Evolutionary conservation across 129 eudicot species (phyloP).

Genomic region (Pittosporum tobira): DNA sequence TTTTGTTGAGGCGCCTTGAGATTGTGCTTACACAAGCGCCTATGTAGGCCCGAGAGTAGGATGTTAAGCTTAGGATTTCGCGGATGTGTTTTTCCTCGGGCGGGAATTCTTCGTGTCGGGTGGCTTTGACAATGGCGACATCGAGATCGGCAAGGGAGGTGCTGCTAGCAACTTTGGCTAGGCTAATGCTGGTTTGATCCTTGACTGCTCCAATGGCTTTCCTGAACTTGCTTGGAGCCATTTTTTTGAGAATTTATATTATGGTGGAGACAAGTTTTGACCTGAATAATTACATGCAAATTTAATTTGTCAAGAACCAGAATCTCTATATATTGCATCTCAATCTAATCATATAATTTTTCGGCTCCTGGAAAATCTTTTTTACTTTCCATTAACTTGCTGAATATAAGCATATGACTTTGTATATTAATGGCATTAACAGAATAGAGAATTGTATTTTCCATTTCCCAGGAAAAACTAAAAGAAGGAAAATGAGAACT

Average conservation of each 20-base stretch:
- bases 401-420: too few relatives aligned
- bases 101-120: constrained; percentile 72
- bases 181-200: constrained; percentile 78
- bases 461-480: too few relatives aligned
- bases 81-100: constrained; percentile 57
- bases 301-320: not conserved
- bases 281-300: constrained; percentile 9
- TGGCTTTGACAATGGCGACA: constrained; percentile 79
- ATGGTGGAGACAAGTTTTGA: not conserved
- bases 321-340: not conserved
- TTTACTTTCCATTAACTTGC: too few relatives aligned
- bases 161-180: constrained; percentile 60
- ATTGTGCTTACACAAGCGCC: constrained; percentile 60
- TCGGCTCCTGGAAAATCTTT: too few relatives aligned
- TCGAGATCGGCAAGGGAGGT: constrained; percentile 62
- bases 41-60: constrained; percentile 47
- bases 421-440: too few relatives aligned
- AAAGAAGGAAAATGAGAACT: not conserved
- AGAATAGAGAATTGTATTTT: too few relatives aligned
- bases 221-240: constrained; percentile 58
- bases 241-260: too few relatives aligned
- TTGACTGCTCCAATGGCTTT: constrained; percentile 90
- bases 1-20: constrained; percentile 72
- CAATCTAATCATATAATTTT: too few relatives aligned
- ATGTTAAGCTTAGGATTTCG: constrained; percentile 61